Evolutionary conservation across 2,329 filamentous ascomycete genomes (phyloP).

Genomic region (Incumbomyces lentus): DNA sequence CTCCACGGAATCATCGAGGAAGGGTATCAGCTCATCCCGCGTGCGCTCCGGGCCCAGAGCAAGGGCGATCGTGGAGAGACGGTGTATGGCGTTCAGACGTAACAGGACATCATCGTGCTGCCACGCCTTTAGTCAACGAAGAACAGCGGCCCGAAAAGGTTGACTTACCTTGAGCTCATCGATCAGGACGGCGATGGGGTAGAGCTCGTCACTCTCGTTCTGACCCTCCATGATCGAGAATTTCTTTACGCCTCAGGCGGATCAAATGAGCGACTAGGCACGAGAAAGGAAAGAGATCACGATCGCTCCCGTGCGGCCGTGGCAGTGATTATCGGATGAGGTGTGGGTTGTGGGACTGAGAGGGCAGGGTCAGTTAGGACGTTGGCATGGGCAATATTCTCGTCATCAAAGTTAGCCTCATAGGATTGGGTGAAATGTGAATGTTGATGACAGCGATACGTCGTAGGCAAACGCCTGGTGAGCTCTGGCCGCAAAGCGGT

Average conservation of each 20-base stretch:
- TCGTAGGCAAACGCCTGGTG: background rate
- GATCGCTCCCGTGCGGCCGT: background rate
- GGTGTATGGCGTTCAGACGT: slow-evolving; percentile 95
- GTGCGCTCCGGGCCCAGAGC: slow-evolving; percentile 92
- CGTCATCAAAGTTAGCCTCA: background rate
- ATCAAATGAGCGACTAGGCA: slow-evolving; percentile 8
- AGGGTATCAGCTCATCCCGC: slow-evolving; percentile 95
- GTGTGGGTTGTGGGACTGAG: background rate
- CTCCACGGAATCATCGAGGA: slow-evolving; percentile 97
- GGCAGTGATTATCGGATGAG: background rate
- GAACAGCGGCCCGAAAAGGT: slow-evolving; percentile 11
- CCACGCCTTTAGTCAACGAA: slow-evolving; percentile 8
- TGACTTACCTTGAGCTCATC: slow-evolving; percentile 89
- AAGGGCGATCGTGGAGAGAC: slow-evolving; percentile 94
- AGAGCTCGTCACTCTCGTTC: slow-evolving; percentile 94
- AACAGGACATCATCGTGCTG: slow-evolving; percentile 98
- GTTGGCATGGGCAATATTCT: background rate
- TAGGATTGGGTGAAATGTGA: background rate
- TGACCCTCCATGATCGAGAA: slow-evolving; percentile 67
- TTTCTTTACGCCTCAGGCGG: background rate
- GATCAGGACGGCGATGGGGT: slow-evolving; percentile 98
- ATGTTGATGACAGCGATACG: background rate
- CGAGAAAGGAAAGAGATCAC: slow-evolving; percentile 7
- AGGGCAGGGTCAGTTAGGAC: too few species aligned
- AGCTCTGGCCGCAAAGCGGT: background rate